These are phyloP conservation scores for Phytophthora litchii DNA, from an alignment of 352 stramenopile species.

Conservation along the genomic window DNA sequence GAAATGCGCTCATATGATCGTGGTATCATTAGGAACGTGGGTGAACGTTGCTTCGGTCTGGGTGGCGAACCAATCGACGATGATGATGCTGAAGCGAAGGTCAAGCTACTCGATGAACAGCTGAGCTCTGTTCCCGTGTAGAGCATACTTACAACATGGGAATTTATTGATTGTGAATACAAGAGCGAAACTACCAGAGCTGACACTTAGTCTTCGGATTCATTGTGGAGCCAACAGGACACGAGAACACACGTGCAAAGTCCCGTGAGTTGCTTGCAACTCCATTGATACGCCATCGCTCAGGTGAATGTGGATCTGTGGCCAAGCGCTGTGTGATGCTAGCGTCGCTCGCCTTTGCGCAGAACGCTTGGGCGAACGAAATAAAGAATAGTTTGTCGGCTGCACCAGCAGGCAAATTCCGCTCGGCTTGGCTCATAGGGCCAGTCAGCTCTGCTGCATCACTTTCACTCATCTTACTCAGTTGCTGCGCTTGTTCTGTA, in stretches of 20 bases:
- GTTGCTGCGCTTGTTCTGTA: conserved; percentile 18
- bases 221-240: conserved; percentile 59
- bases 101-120: conserved; percentile 35
- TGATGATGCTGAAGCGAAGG: conserved; percentile 27
- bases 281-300: conserved; percentile 80
- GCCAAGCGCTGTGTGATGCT: conserved; percentile 53
- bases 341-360: conserved; percentile 64
- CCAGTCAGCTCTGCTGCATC: conserved; percentile 17
- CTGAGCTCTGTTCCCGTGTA: conserved; percentile 18
- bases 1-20: conserved; percentile 52
- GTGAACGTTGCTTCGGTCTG: conserved; percentile 46
- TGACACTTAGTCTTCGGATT: conserved; percentile 73
- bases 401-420: conserved; percentile 17
- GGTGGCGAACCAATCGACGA: conserved; percentile 1
- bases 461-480: conserved; percentile 30
- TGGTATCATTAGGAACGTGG: conserved; percentile 49
- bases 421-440: conserved; percentile 24
- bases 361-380: conserved; percentile 79
- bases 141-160: conserved; percentile 16
- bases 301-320: conserved; percentile 69
- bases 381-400: conserved; percentile 79
- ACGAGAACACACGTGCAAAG: conserved; percentile 71
- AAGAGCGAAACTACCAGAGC: conserved; percentile 59
- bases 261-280: conserved; percentile 77
- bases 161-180: conserved; percentile 23